Evolutionary conservation across 768 basidiomycete genomes (phyloP), one percentile per base, ranked within the genome.

Genomic region (Termitomyces heimii): DNA sequence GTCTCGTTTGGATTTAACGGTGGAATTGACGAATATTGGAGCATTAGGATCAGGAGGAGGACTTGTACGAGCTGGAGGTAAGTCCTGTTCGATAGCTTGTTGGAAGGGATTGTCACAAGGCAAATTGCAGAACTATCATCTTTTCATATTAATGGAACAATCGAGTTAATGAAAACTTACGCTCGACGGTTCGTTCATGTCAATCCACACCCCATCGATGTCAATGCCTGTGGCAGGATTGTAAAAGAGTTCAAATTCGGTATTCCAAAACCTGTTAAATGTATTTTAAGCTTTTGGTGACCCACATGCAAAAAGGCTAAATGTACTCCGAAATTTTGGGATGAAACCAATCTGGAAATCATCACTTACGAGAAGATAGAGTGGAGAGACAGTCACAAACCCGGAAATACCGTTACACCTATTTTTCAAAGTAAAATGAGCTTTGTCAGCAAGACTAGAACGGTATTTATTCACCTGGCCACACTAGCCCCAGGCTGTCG

Each of bases 121-220:
- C 24, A 78, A 71, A 43, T 74, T 70, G 70, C 85, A 88, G 71
- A 88, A 87, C 83, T 86, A 56, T 49, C 12, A 32, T 35, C 24
- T 39, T 6, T 29, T 58, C 22, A 29, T 39, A 40, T 9, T 18
- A 49, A 32, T 16, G 31, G 16, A 8, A 31, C 9, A 26, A 22
- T 12, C 28, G 24, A 35, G 43, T 35, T 44, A 22, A 16, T 18
- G 24, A 34, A 26, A 20, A 65, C 80, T 26, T 61, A 87, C 86
- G 58, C 78, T 88, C 3, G 84, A 68, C 6, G 87, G 86, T 58
- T 88, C 86, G 65, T 89, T 88, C 86, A 86, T 86, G 61, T 86
- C 85, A 26, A 88, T 86, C 88, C 87, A 89, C 18, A 79, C 79
- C 10, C 86, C 86, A 59, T 87, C 85, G 31, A 87, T 86, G 56